A percentile compares a stretch with the other conserved stretches of the same genome.
Evolutionary conservation across 805 yeast genomes (phyloP).

Genomic region (Zygotorulaspora chibaensis): DNA sequence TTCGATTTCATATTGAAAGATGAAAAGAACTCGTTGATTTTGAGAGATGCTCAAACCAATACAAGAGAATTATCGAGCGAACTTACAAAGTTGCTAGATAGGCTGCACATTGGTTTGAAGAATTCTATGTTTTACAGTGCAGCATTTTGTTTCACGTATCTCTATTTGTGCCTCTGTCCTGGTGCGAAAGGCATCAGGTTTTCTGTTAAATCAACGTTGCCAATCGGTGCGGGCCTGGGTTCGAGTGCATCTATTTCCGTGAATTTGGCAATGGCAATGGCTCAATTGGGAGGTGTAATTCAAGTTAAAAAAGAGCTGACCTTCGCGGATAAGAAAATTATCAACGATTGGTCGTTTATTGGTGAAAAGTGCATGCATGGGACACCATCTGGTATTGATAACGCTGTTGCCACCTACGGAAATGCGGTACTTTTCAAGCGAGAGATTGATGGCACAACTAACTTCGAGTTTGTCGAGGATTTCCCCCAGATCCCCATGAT

Average conservation of each 20-base stretch:
- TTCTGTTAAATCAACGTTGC: constrained; percentile 75
- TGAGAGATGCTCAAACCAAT: constrained; percentile 26
- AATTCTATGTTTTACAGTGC: constrained; percentile 67
- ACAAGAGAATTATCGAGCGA: constrained; percentile 58
- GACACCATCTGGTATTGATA: constrained; percentile 94
- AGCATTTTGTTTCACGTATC: constrained; percentile 77
- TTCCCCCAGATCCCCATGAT: constrained; percentile 72
- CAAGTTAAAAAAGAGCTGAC: constrained; percentile 28
- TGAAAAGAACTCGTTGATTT: constrained; percentile 10
- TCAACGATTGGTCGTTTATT: constrained; percentile 83
- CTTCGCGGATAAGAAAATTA: constrained; percentile 48
- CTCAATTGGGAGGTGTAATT: constrained; percentile 55
- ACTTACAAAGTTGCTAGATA: constrained; percentile 47
- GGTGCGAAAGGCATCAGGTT: constrained; percentile 50
- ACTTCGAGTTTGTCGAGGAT: constrained; percentile 28
- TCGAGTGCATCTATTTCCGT: constrained; percentile 90
- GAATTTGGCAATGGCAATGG: constrained; percentile 70
- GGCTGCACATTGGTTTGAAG: constrained; percentile 42
- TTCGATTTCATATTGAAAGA: constrained; percentile 17
- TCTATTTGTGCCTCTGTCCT: constrained; percentile 59
- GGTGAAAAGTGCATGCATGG: constrained; percentile 97
- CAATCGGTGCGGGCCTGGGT: constrained; percentile 96
- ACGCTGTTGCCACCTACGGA: constrained; percentile 92
- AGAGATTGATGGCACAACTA: constrained; percentile 29
- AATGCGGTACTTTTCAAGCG: constrained; percentile 92